Evolutionary conservation across 1,139 yeast species (phyloP).

Genomic region (Saccharomyces hybrid): DNA sequence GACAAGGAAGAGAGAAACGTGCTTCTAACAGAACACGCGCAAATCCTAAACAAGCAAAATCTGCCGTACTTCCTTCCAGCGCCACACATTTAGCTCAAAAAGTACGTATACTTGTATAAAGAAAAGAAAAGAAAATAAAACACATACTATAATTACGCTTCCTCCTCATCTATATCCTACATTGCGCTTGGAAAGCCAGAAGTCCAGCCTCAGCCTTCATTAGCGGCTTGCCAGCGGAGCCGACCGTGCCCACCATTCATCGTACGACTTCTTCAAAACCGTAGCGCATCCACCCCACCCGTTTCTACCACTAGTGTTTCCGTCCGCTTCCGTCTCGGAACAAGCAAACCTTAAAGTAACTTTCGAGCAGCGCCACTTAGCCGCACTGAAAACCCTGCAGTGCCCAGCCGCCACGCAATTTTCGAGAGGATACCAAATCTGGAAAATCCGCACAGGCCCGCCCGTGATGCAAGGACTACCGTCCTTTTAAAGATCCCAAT

Average conservation of each 20-base stretch:
- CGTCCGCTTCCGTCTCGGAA: background rate
- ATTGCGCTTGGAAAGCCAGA: no score
- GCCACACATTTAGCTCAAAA: background rate
- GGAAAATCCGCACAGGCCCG: background rate
- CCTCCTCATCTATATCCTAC: background rate
- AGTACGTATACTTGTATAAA: background rate
- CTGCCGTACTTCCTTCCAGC: constrained; percentile 2
- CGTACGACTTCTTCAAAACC: background rate
- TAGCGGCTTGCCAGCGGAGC: background rate
- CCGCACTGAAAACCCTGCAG: background rate
- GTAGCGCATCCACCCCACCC: no score
- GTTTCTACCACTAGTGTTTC: background rate
- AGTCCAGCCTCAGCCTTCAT: background rate
- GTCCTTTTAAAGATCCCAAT: background rate
- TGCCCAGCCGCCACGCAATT: background rate
- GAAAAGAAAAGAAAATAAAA: background rate
- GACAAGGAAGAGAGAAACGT: constrained; percentile 4
- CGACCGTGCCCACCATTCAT: background rate
- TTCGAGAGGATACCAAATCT: background rate
- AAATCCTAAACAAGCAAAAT: background rate
- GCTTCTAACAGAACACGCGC: constrained; percentile 3
- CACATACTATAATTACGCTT: background rate
- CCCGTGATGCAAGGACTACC: background rate
- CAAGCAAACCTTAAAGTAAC: background rate
- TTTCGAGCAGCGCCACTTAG: background rate